phyloP scores from a whole-genome alignment of 192 early-diverging fungal genomes.

The Entomortierella beljakovae region DNA sequence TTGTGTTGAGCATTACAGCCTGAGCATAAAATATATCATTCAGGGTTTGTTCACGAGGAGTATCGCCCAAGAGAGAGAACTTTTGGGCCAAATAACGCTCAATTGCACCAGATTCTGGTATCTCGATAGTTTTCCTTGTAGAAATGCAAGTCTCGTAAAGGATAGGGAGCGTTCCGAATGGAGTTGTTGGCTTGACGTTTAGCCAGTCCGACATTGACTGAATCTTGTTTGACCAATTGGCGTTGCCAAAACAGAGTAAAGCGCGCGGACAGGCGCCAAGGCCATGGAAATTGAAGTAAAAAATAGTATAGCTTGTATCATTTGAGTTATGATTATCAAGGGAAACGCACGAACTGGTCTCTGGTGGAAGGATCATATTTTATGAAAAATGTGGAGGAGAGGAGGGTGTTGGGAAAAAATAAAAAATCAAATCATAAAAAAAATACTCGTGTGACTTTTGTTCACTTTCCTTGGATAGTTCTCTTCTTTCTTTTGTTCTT shows the following conservation, averaged over 20 bases:
- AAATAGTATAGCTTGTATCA: neutral
- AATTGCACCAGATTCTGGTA: conserved; percentile 58
- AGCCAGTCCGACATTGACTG: conserved; percentile 27
- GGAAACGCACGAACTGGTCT: neutral
- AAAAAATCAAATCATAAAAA: too few species aligned
- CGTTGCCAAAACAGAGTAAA: conserved; percentile 54
- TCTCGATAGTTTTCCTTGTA: conserved; percentile 20
- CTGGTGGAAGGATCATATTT: neutral
- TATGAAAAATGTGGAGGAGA: neutral
- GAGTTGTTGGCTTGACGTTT: neutral
- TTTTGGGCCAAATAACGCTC: conserved; percentile 60
- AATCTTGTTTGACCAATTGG: conserved; percentile 35
- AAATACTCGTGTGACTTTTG: too few species aligned
- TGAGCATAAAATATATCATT: conserved; percentile 35
- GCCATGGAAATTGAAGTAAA: conserved; percentile 19
- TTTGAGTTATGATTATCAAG: neutral
- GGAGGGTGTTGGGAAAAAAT: too few species aligned
- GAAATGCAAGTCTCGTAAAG: conserved; percentile 7
- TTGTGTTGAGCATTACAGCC: neutral
- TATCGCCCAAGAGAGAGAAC: conserved; percentile 29
- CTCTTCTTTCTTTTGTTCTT: too few species aligned
- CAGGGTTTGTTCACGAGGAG: conserved; percentile 33
- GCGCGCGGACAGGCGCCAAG: conserved; percentile 2
- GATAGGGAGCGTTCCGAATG: conserved; percentile 15
- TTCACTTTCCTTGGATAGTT: too few species aligned